Evolutionary conservation across 371 early-diverging fungal species (phyloP).

Genomic region (Mortierella sp.): DNA sequence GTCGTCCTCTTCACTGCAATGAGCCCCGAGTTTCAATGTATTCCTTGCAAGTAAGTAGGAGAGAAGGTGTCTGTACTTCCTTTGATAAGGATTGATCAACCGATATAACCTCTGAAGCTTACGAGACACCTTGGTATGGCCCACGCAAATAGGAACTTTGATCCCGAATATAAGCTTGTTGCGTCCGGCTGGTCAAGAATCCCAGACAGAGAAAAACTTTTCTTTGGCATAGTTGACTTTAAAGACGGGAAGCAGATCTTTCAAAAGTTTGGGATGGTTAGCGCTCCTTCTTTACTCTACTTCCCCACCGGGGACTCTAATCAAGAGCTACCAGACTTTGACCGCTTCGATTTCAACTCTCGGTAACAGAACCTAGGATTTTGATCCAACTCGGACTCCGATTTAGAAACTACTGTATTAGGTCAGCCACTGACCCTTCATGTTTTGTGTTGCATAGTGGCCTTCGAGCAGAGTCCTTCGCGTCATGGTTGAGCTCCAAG

Average conservation of each 20-base stretch:
- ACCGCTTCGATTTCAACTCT: slow-evolving; percentile 36
- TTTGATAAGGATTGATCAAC: too few species aligned
- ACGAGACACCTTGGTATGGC: too few species aligned
- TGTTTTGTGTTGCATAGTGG: slow-evolving; percentile 58
- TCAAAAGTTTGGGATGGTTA: slow-evolving; percentile 66
- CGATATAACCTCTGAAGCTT: too few species aligned
- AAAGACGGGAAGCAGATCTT: slow-evolving; percentile 75
- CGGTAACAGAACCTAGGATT: slow-evolving; percentile 9
- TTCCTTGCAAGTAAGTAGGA: slow-evolving; percentile 77
- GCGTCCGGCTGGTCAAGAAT: slow-evolving; percentile 66
- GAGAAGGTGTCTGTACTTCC: neutral
- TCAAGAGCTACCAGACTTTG: neutral
- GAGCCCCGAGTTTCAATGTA: slow-evolving; percentile 73
- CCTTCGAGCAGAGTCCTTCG: slow-evolving; percentile 75
- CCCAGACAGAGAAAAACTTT: slow-evolving; percentile 60
- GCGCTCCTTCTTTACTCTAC: slow-evolving; percentile 78
- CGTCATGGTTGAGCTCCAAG: slow-evolving; percentile 65
- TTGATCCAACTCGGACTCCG: too few species aligned
- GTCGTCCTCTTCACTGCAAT: slow-evolving; percentile 82
- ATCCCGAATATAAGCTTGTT: slow-evolving; percentile 75
- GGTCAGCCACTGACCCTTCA: neutral
- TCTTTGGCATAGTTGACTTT: slow-evolving; percentile 82
- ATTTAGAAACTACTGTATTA: too few species aligned
- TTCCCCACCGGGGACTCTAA: slow-evolving; percentile 70
- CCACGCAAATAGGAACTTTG: slow-evolving; percentile 71